phyloP scores from a whole-genome alignment of 129 eudicot species.

The Flaveria ramosissima region DNA sequence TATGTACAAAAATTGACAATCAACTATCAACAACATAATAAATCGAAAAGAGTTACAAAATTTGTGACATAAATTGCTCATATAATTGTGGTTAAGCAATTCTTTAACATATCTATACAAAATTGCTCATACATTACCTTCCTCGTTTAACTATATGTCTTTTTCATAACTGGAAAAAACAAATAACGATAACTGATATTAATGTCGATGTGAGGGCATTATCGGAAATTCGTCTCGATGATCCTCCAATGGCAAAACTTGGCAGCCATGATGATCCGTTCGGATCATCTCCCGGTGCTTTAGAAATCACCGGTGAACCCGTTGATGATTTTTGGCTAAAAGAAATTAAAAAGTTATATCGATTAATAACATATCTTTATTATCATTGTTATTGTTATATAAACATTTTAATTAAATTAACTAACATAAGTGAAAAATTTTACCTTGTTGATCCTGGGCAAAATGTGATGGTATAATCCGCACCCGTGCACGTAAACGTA shows the following conservation, averaged over 20 bases:
- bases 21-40: not conserved
- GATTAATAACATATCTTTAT: not conserved
- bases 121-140: conserved; percentile 34
- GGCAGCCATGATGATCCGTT: conserved; percentile 60
- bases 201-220: conserved; percentile 27
- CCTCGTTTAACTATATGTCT: not conserved
- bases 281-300: conserved; percentile 32
- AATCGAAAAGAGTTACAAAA: not conserved
- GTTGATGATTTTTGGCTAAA: conserved; percentile 67
- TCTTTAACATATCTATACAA: conserved; percentile 36
- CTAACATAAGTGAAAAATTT: not conserved
- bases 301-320: conserved; percentile 27
- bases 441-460: conserved; percentile 76
- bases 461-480: conserved; percentile 70
- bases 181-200: conserved; percentile 15
- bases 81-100: conserved; percentile 15
- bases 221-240: conserved; percentile 38
- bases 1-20: not conserved
- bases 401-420: not conserved
- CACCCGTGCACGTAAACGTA: conserved; percentile 74
- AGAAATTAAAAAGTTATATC: not conserved
- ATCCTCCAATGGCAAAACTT: conserved; percentile 49
- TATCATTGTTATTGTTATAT: not conserved
- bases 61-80: not conserved
- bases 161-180: conserved; percentile 19